Conservation (phyloP, 495 filamentous ascomycete species). For the Neurospora sp. region DNA sequence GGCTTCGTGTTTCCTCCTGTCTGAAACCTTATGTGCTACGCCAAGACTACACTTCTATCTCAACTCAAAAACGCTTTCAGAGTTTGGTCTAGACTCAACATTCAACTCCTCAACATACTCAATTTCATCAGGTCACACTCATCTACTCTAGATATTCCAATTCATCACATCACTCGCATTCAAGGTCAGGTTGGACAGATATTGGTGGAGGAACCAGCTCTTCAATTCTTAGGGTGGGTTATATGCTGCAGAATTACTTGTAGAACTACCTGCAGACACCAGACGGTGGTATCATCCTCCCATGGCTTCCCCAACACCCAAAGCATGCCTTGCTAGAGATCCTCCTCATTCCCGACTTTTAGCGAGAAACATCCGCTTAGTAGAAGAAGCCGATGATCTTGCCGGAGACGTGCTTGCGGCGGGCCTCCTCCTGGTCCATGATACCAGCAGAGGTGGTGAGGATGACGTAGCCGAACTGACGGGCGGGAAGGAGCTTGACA, state of each 20-base stretch:
- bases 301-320: constrained; percentile 6
- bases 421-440: constrained; percentile 99
- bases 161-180: neutral
- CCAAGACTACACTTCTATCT: neutral
- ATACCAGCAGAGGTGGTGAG: constrained; percentile 97
- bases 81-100: neutral
- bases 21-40: neutral
- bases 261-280: neutral
- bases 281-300: constrained; percentile 2
- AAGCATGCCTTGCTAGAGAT: constrained; percentile 13
- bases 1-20: neutral
- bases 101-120: neutral
- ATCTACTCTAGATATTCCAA: neutral
- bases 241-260: neutral
- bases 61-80: neutral
- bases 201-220: neutral
- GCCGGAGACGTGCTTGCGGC: constrained; percentile 92
- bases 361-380: constrained; percentile 36
- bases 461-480: constrained; percentile 99
- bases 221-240: neutral
- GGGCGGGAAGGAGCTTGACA: constrained; percentile 91
- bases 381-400: constrained; percentile 98
- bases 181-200: neutral
- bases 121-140: neutral
- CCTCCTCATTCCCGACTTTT: constrained; percentile 1